Base-by-base conservation (phyloP, 2,329 filamentous ascomycete genomes). In the Epichloe festucae region DNA sequence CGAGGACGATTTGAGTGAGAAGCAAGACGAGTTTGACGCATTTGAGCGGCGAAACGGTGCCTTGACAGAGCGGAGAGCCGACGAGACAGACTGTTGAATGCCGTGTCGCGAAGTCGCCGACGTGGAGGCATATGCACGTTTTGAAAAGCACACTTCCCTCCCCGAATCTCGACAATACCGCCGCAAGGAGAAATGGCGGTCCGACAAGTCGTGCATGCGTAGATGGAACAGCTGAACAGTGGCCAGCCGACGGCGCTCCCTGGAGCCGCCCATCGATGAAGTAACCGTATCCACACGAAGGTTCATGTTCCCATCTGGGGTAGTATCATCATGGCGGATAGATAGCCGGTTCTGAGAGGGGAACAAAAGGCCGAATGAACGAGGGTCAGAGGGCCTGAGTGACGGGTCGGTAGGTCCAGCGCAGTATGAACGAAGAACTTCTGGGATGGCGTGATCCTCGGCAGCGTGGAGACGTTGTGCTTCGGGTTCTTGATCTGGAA, bases 301-400 rank as follows among this genome's bases (percentile, higher is more conserved):
- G 65, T 97, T 97, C 89, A 96, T 94, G 73, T 96, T 95, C 38
- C 91, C 91, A 65, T 98, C 91, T 4, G 84, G 70, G 0, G 89
- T 93, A 47, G 87, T 81, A 67, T 96, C 89, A 64, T 97, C 93
- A 64, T 97, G 91, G 31, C 86, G 82, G 62, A 98, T 89, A 38
- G 81, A 80, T 49, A 97, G 72, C 52, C 87, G 80, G 64, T 89
- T 82, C 58, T 84, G 78, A 8, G 90, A 94, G 11, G 93, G 91
- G 66, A 96, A 98, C 50, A 95, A 78, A 50, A 83, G 77, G 27
- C 82, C 84, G 65, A 97, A 97, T 58, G 90, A 84, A 53, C 84
- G 76, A 3, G 91, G 85, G 1, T 84, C 90, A 2, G 89, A 88
- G 11, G 89, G 79, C 17, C 34, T 23, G 23, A 51, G 45, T 0